Evolutionary conservation across 2,329 filamentous ascomycete species (phyloP), one percentile per base, ranked within the genome.

Genomic region (Penicillium sp.): DNA sequence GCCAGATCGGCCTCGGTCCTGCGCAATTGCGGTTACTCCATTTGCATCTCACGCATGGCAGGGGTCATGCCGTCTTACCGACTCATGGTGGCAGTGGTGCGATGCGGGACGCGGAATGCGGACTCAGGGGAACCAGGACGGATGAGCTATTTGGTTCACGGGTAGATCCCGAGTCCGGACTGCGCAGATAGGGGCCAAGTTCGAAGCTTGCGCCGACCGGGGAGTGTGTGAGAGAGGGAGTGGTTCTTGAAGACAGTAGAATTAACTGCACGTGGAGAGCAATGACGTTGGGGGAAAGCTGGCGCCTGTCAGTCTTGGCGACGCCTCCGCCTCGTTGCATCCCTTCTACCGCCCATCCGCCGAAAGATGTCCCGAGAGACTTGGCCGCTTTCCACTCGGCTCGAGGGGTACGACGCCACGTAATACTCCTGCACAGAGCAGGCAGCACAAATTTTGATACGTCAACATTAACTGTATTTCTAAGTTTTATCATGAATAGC

Each of bases 1-100:
- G 85, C 82, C 66, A 89, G 80, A 74, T 89, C 86, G 51, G 84
- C 81, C 76, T 89, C 87, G 69, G 86, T 84, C 75, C 84, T 85
- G 61, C 57, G 64, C 49, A 49, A 61, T 64, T 48, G 46, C 30
- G 11, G 48, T 65, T 60, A 64, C 62, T 37, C 58, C 38, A 35
- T 35, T 46, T 56, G 46, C 45, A 57, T 49, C 49, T 55, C 49
- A 16, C 11, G 37, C 28, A 14, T 46, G 35, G 30, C 25, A 33
- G 55, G 30, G 26, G 48, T 6, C 14, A 48, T 64, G 30, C 52
- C 40, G 58, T 80, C 40, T 71, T 78, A 87, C 84, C 85, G 87
- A 77, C 83, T 85, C 82, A 88, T 84, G 69, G 85, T 85, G 70
- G 84, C 81, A 75, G 85, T 80, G 52, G 71, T 68, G 56, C 64